phyloP scores from a whole-genome alignment of 2,329 filamentous ascomycete genomes.

The Aureobasidium zeae region DNA sequence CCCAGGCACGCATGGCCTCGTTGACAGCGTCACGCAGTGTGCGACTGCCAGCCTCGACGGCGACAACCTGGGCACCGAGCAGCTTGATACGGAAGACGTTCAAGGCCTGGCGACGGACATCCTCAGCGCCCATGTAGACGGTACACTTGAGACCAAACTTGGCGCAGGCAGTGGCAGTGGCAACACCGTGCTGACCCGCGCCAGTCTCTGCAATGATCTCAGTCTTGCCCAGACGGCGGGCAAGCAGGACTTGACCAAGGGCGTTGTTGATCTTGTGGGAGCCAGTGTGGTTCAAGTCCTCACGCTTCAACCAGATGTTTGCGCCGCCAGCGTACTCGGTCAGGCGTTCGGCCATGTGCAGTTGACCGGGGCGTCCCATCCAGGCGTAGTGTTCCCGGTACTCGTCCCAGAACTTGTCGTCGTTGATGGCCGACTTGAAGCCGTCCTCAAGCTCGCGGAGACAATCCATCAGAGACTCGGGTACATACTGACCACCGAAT shows the following conservation, averaged over 20 bases:
- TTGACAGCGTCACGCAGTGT: constrained; percentile 64
- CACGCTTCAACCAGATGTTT: constrained; percentile 95
- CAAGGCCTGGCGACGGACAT: constrained; percentile 87
- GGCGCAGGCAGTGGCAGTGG: constrained; percentile 92
- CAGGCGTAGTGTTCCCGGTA: constrained; percentile 93
- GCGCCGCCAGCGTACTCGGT: constrained; percentile 85
- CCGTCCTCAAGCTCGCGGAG: constrained; percentile 81
- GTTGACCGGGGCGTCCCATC: constrained; percentile 87
- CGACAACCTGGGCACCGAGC: constrained; percentile 82
- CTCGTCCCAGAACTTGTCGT: constrained; percentile 93
- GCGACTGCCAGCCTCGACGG: constrained; percentile 81
- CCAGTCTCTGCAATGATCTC: constrained; percentile 97
- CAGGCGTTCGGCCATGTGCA: constrained; percentile 80
- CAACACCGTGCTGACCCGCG: constrained; percentile 94
- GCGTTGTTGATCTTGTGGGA: constrained; percentile 99
- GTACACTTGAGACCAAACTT: constrained; percentile 98
- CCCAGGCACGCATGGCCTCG: constrained; percentile 90
- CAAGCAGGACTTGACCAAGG: constrained; percentile 82
- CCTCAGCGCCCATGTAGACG: constrained; percentile 97
- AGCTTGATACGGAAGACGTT: constrained; percentile 99
- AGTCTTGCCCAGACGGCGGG: constrained; percentile 79
- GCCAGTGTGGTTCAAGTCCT: constrained; percentile 95
- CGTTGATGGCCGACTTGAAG: constrained; percentile 78
- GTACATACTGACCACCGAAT: constrained; percentile 95
- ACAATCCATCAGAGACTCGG: constrained; percentile 96